phyloP scores from a whole-genome alignment of 306 rosid species.

The Datisca glomerata region DNA sequence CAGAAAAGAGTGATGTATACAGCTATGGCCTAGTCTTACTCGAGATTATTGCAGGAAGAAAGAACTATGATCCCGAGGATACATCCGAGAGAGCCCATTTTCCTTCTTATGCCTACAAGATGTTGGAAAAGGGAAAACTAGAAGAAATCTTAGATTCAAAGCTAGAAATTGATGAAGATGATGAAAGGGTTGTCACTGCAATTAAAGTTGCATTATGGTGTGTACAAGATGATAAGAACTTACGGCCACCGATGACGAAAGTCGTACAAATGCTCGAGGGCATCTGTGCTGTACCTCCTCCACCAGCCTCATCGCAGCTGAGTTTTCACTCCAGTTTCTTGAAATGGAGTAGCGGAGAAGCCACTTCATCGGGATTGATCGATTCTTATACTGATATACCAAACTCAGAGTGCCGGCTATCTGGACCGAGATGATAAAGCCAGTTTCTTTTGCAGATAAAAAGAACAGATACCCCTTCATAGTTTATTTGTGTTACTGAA shows the following conservation, averaged over 20 bases:
- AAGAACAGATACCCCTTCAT: no score
- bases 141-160: conserved; percentile 34
- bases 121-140: conserved; percentile 38
- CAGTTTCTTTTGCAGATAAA: no score
- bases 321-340: conserved; percentile 11
- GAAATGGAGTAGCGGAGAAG: conserved; percentile 15
- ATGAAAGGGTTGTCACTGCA: conserved; percentile 16
- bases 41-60: conserved; percentile 25
- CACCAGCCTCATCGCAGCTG: conserved; percentile 8
- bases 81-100: conserved; percentile 21
- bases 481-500: no score
- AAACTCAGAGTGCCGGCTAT: conserved; percentile 4
- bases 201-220: conserved; percentile 29
- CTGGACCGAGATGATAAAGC: background rate
- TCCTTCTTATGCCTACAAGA: conserved; percentile 19
- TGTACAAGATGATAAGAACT: conserved; percentile 23
- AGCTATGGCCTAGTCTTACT: conserved; percentile 30
- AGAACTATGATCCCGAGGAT: conserved; percentile 11
- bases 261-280: conserved; percentile 33
- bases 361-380: conserved; percentile 9
- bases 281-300: conserved; percentile 12
- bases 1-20: conserved; percentile 34
- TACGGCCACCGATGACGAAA: conserved; percentile 33
- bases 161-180: conserved; percentile 35
- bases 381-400: conserved; percentile 12